Evolutionary conservation across 495 filamentous ascomycete species (phyloP).

Genomic region (Penicillium pancosmium): DNA sequence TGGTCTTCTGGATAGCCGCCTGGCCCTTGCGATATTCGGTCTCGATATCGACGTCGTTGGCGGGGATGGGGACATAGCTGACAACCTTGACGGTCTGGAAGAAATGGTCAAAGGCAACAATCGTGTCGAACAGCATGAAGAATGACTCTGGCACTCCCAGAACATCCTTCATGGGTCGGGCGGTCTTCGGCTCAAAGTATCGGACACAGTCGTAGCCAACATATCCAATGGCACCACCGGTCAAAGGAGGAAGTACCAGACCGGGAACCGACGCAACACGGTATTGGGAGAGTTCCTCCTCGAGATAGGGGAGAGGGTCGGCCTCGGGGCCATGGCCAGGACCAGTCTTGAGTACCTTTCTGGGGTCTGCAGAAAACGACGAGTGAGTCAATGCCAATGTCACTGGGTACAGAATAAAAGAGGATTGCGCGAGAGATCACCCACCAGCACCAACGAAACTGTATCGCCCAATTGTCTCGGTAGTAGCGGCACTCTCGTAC

Average conservation of each 20-base stretch:
- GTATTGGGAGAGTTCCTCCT: slow-evolving; percentile 75
- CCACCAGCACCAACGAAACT: slow-evolving; percentile 90
- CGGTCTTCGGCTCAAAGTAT: slow-evolving; percentile 96
- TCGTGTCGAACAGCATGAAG: slow-evolving; percentile 97
- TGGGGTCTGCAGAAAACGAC: slow-evolving; percentile 58
- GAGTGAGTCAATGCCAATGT: slow-evolving; percentile 9
- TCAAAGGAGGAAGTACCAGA: slow-evolving; percentile 77
- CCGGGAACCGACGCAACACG: slow-evolving; percentile 80
- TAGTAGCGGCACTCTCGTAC: slow-evolving; percentile 90
- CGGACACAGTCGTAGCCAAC: slow-evolving; percentile 96
- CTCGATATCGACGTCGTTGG: slow-evolving; percentile 52
- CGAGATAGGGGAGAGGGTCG: slow-evolving; percentile 81
- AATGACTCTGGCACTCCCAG: slow-evolving; percentile 87
- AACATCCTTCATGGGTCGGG: slow-evolving; percentile 81
- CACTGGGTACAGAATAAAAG: not conserved
- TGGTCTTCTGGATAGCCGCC: slow-evolving; percentile 61
- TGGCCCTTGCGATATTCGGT: slow-evolving; percentile 67
- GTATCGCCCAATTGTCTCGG: slow-evolving; percentile 88
- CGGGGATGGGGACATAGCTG: slow-evolving; percentile 70
- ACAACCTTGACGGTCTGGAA: slow-evolving; percentile 90
- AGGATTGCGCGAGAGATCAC: slow-evolving; percentile 14
- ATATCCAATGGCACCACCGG: slow-evolving; percentile 92
- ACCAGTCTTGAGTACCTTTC: slow-evolving; percentile 85
- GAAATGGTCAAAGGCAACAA: slow-evolving; percentile 94
- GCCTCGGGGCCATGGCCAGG: slow-evolving; percentile 78